Conservation (phyloP, 495 filamentous ascomycete species). For the Annulohypoxylon maeteangense region DNA sequence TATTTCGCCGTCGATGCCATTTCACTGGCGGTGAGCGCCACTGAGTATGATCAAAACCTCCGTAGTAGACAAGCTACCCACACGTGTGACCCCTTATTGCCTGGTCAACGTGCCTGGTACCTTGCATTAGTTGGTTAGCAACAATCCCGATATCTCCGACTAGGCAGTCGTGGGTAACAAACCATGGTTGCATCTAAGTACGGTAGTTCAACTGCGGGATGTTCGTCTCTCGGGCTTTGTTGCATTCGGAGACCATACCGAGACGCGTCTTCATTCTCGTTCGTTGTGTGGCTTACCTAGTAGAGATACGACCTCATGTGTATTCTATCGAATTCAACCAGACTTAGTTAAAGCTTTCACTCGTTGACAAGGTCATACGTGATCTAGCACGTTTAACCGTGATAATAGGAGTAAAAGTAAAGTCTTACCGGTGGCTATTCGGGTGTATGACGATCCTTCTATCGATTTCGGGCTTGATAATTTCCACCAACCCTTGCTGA, state of each 20-base stretch:
- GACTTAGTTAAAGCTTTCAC: slow-evolving; percentile 1
- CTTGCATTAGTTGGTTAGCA: slow-evolving; percentile 41
- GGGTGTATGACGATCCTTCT: slow-evolving; percentile 43
- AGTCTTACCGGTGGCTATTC: slow-evolving; percentile 42
- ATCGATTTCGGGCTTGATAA: slow-evolving; percentile 35
- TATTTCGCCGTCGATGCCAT: not conserved
- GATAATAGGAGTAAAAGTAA: slow-evolving; percentile 21
- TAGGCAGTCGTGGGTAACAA: slow-evolving; percentile 29
- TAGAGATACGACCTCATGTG: slow-evolving; percentile 6
- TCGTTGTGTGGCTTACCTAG: not conserved
- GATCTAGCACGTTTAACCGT: slow-evolving; percentile 36
- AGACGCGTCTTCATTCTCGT: slow-evolving; percentile 1
- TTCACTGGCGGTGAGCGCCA: slow-evolving; percentile 26
- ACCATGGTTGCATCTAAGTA: slow-evolving; percentile 31
- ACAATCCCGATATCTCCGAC: slow-evolving; percentile 43
- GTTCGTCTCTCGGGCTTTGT: slow-evolving; percentile 17
- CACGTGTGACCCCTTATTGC: slow-evolving; percentile 28
- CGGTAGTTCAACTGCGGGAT: slow-evolving; percentile 30
- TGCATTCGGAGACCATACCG: slow-evolving; percentile 6
- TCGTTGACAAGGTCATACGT: slow-evolving; percentile 1
- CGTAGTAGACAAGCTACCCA: slow-evolving; percentile 18
- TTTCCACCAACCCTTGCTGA: slow-evolving; percentile 40
- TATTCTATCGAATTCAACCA: slow-evolving; percentile 5
- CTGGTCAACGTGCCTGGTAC: slow-evolving; percentile 35
- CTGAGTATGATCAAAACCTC: slow-evolving; percentile 5